Evolutionary conservation across 2,329 filamentous ascomycete genomes (phyloP).

Genomic region (Penicillium sp.): DNA sequence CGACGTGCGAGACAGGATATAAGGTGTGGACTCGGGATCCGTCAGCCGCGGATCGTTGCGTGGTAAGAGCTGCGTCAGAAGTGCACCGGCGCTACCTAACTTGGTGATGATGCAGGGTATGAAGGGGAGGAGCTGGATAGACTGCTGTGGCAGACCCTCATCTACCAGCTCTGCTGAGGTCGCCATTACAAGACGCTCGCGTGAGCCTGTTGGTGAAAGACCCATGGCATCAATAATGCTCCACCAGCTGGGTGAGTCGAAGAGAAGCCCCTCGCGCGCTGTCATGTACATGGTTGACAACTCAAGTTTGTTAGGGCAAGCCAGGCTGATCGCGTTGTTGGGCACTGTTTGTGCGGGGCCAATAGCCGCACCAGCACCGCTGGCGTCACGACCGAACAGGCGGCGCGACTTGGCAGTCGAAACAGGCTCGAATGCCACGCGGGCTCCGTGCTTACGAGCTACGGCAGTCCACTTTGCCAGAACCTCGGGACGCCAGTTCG

Average conservation of each 20-base stretch:
- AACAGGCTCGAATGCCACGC: conserved; percentile 84
- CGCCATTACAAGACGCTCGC: conserved; percentile 70
- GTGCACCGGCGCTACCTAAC: conserved; percentile 72
- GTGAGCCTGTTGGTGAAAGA: conserved; percentile 65
- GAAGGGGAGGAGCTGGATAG: conserved; percentile 82
- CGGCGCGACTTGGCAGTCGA: conserved; percentile 75
- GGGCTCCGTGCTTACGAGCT: conserved; percentile 58
- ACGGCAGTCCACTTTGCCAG: conserved; percentile 69
- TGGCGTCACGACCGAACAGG: conserved; percentile 56
- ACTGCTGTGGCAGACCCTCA: conserved; percentile 78
- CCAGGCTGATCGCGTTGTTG: conserved; percentile 67
- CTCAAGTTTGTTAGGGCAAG: conserved; percentile 82
- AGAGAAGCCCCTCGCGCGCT: conserved; percentile 66
- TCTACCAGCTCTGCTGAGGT: conserved; percentile 71
- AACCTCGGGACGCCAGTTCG: conserved; percentile 73
- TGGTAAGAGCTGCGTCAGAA: conserved; percentile 71
- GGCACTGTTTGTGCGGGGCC: conserved; percentile 54
- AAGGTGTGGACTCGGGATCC: conserved; percentile 64
- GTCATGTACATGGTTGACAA: conserved; percentile 74
- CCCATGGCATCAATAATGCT: conserved; percentile 75
- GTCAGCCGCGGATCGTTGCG: conserved; percentile 68
- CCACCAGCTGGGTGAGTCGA: conserved; percentile 77
- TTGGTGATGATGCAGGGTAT: conserved; percentile 85
- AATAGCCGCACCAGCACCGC: conserved; percentile 31
- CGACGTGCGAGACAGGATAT: conserved; percentile 68